Evolutionary conservation across 2,329 filamentous ascomycete species (phyloP).

Genomic region (Aspergillus thermomutatus): DNA sequence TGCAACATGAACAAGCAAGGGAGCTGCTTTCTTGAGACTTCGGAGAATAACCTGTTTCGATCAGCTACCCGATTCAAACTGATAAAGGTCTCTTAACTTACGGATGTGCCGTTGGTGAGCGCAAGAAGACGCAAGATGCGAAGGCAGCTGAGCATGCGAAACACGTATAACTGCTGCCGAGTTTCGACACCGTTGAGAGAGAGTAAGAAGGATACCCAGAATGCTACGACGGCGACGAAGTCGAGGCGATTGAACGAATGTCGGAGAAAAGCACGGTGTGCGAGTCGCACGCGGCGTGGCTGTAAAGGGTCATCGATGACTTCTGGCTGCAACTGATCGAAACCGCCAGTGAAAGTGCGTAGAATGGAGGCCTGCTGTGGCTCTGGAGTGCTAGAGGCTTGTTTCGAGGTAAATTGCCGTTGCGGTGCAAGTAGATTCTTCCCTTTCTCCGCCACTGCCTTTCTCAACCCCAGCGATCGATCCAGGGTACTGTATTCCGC

Average conservation of each 20-base stretch:
- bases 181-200: constrained; percentile 67
- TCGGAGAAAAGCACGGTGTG: constrained; percentile 84
- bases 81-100: constrained; percentile 44
- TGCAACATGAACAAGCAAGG: constrained; percentile 84
- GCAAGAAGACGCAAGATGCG: constrained; percentile 88
- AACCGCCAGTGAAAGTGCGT: constrained; percentile 70
- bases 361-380: constrained; percentile 57
- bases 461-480: constrained; percentile 68
- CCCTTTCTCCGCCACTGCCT: constrained; percentile 72
- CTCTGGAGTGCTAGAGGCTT: constrained; percentile 40
- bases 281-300: constrained; percentile 79
- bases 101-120: constrained; percentile 87
- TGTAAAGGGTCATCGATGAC: constrained; percentile 63
- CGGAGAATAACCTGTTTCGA: constrained; percentile 73
- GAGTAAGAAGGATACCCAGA: constrained; percentile 85
- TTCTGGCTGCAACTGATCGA: constrained; percentile 61
- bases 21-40: constrained; percentile 92
- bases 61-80: constrained; percentile 6
- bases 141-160: constrained; percentile 93
- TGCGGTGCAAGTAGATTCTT: constrained; percentile 78
- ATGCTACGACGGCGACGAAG: constrained; percentile 90
- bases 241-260: constrained; percentile 96
- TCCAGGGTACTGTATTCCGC: constrained; percentile 89
- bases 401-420: constrained; percentile 64
- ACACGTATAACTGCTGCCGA: constrained; percentile 73